Evolutionary conservation across 2,329 filamentous ascomycete genomes (phyloP).

Genomic region (Xylariaceae sp.): DNA sequence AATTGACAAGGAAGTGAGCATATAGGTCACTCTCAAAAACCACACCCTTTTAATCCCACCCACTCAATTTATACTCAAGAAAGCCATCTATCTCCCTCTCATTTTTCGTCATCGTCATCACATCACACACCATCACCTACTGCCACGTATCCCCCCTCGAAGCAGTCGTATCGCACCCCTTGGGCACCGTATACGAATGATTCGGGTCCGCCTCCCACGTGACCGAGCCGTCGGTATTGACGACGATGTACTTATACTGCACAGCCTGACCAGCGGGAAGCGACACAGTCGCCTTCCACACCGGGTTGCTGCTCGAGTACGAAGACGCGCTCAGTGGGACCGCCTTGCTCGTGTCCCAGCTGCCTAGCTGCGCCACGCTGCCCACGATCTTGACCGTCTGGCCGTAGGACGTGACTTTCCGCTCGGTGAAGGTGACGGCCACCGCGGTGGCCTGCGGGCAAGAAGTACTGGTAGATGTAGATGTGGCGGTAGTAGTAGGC

Average conservation of each 20-base stretch:
- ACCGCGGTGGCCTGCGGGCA: slow-evolving; percentile 42
- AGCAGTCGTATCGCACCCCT: slow-evolving; percentile 27
- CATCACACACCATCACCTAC: slow-evolving; percentile 4
- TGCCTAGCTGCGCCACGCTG: slow-evolving; percentile 52
- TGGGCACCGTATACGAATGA: slow-evolving; percentile 35
- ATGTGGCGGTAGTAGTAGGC: slow-evolving; percentile 18
- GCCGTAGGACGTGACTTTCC: slow-evolving; percentile 52
- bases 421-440: slow-evolving; percentile 57
- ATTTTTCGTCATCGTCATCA: too few species aligned
- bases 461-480: too few species aligned
- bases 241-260: slow-evolving; percentile 65
- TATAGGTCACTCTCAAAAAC: too few species aligned
- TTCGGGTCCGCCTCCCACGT: slow-evolving; percentile 61
- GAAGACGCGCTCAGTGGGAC: slow-evolving; percentile 50
- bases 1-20: too few species aligned
- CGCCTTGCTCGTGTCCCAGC: slow-evolving; percentile 53
- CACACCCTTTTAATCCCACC: too few species aligned
- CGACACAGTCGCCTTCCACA: slow-evolving; percentile 55
- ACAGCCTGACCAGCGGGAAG: slow-evolving; percentile 52
- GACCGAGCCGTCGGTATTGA: slow-evolving; percentile 47
- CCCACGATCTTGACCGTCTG: slow-evolving; percentile 63
- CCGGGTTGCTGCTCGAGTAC: slow-evolving; percentile 54
- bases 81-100: background rate
- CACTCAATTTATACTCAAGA: too few species aligned
- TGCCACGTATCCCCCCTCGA: slow-evolving; percentile 33